Evolutionary conservation across 768 basidiomycete genomes (phyloP).

Genomic region (Wakefieldia striispora): DNA sequence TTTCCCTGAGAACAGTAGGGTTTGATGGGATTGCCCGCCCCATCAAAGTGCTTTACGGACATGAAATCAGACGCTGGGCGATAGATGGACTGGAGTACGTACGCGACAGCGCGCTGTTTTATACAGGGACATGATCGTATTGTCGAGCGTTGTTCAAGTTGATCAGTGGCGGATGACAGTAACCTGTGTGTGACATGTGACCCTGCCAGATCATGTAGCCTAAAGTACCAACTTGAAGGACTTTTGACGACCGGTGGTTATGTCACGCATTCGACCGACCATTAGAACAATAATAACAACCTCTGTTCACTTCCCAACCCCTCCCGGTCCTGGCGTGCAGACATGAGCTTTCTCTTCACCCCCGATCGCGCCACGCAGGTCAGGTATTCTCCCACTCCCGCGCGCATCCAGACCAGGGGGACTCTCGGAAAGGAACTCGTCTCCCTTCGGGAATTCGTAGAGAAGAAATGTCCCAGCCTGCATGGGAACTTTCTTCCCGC

Average conservation of each 20-base stretch:
- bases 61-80: slow-evolving; percentile 12
- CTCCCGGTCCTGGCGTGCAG: neutral
- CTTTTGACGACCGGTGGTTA: neutral
- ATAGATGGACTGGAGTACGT: slow-evolving; percentile 20
- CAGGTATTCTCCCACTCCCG: slow-evolving; percentile 19
- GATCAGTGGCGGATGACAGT: slow-evolving; percentile 16
- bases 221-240: no score
- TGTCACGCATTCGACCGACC: neutral
- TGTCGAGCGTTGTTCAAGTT: neutral
- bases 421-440: slow-evolving; percentile 8
- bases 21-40: slow-evolving; percentile 39
- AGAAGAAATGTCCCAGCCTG: slow-evolving; percentile 30
- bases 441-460: slow-evolving; percentile 31
- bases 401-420: slow-evolving; percentile 18
- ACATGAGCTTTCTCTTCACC: slow-evolving; percentile 23
- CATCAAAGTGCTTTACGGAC: slow-evolving; percentile 46
- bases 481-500: slow-evolving; percentile 27
- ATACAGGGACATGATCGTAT: slow-evolving; percentile 33
- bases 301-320: neutral
- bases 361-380: slow-evolving; percentile 17
- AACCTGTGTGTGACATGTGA: slow-evolving; percentile 9
- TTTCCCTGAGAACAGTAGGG: slow-evolving; percentile 47
- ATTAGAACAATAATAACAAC: neutral
- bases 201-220: no score
- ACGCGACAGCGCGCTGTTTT: slow-evolving; percentile 51